These are phyloP conservation scores for Agapanthus africanus DNA, from an alignment of 106 monocot species.

Conservation along the genomic window DNA sequence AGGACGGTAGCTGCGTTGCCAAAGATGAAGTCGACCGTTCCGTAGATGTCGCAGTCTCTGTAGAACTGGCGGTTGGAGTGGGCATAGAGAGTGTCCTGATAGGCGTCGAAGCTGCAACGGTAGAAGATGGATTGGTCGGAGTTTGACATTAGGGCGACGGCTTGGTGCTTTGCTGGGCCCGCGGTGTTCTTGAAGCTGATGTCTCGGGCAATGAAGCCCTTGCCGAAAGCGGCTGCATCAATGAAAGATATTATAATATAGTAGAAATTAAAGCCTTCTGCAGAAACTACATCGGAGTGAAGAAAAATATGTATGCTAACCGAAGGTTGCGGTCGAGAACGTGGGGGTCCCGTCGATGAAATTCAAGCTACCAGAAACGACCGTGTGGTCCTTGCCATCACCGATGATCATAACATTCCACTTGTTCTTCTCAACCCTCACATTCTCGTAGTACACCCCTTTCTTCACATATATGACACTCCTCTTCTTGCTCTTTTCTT, in stretches of 20 bases:
- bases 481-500: slow-evolving; percentile 17
- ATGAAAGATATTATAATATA: not conserved
- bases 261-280: not conserved
- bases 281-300: not conserved
- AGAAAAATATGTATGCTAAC: slow-evolving; percentile 5
- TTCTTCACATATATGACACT: slow-evolving; percentile 32
- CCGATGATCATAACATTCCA: slow-evolving; percentile 34
- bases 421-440: slow-evolving; percentile 23
- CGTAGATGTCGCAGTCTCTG: slow-evolving; percentile 21
- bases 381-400: slow-evolving; percentile 24
- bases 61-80: slow-evolving; percentile 24
- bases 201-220: slow-evolving; percentile 23
- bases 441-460: slow-evolving; percentile 33
- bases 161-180: slow-evolving; percentile 17
- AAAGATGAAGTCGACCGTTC: slow-evolving; percentile 38
- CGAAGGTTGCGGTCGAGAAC: slow-evolving; percentile 29
- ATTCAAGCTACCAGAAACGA: slow-evolving; percentile 25
- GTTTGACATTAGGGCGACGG: slow-evolving; percentile 19
- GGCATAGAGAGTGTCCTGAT: slow-evolving; percentile 35
- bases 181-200: slow-evolving; percentile 29
- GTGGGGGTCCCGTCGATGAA: slow-evolving; percentile 20
- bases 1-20: slow-evolving; percentile 19
- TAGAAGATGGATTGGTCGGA: slow-evolving; percentile 20
- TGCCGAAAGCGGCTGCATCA: slow-evolving; percentile 16
- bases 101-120: slow-evolving; percentile 21